Evolutionary conservation across 768 basidiomycete species (phyloP).

Genomic region (Termitomyces sp.): DNA sequence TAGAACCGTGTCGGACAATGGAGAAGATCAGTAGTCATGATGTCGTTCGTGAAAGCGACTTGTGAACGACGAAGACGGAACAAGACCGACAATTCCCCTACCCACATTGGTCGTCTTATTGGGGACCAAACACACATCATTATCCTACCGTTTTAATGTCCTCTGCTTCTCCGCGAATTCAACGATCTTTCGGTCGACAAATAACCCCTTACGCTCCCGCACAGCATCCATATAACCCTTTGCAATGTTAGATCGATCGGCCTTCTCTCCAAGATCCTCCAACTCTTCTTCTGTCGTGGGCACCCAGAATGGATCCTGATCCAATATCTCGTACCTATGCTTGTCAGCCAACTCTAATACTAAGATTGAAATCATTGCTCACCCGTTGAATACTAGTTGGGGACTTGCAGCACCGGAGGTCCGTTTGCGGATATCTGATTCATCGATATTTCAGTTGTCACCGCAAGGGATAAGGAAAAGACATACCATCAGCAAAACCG

Average conservation of each 20-base stretch:
- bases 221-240: constrained; percentile 90
- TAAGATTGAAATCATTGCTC: constrained; percentile 17
- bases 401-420: constrained; percentile 98
- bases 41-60: not conserved
- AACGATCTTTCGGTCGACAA: constrained; percentile 91
- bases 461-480: not conserved
- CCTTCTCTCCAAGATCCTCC: constrained; percentile 95
- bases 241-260: constrained; percentile 90
- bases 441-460: constrained; percentile 7
- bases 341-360: not conserved
- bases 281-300: constrained; percentile 95
- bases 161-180: constrained; percentile 97
- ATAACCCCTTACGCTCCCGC: constrained; percentile 90
- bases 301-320: constrained; percentile 96
- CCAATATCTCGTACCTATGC: constrained; percentile 82
- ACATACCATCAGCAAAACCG: constrained; percentile 90
- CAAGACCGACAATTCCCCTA: not conserved
- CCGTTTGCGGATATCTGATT: constrained; percentile 85
- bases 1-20: too few species aligned
- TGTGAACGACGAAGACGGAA: not conserved
- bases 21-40: not conserved
- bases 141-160: constrained; percentile 59
- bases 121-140: not conserved
- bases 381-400: constrained; percentile 95
- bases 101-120: not conserved